A percentile compares a stretch with the other conserved stretches of the same genome.
These are phyloP conservation scores for Psilocybe azurescens DNA, from an alignment of 768 basidiomycete species.

Conservation along the genomic window DNA sequence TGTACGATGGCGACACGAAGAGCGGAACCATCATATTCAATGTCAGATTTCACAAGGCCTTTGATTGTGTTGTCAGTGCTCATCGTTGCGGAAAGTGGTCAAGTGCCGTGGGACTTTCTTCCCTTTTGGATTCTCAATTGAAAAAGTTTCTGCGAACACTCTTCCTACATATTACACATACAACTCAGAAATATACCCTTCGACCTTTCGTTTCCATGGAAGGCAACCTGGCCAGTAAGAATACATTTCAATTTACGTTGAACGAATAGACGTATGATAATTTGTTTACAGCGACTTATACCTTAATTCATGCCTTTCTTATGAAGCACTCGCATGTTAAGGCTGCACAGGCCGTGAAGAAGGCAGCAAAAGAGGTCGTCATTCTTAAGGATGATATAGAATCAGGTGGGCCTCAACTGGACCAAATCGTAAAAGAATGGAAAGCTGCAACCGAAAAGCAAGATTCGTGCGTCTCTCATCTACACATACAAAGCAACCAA, in stretches of 20 bases:
- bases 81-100: slow-evolving; percentile 37
- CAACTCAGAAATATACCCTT: slow-evolving; percentile 13
- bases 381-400: slow-evolving; percentile 60
- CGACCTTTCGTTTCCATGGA: slow-evolving; percentile 43
- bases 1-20: slow-evolving; percentile 93
- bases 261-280: slow-evolving; percentile 10
- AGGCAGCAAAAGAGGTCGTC: slow-evolving; percentile 68
- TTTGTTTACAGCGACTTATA: slow-evolving; percentile 66
- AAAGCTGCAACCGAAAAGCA: slow-evolving; percentile 39
- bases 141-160: slow-evolving; percentile 20
- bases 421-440: slow-evolving; percentile 73
- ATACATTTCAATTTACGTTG: background rate
- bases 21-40: slow-evolving; percentile 75
- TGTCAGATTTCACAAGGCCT: slow-evolving; percentile 66
- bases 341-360: slow-evolving; percentile 76
- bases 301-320: slow-evolving; percentile 78
- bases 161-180: background rate
- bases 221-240: slow-evolving; percentile 57
- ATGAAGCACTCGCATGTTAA: slow-evolving; percentile 67
- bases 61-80: slow-evolving; percentile 67
- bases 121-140: slow-evolving; percentile 28
- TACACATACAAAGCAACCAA: background rate
- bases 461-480: slow-evolving; percentile 25
- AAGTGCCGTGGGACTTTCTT: slow-evolving; percentile 37
- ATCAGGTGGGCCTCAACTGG: slow-evolving; percentile 57